Conservation (phyloP, 495 filamentous ascomycete genomes). For the Penicillium ochrochloron region DNA sequence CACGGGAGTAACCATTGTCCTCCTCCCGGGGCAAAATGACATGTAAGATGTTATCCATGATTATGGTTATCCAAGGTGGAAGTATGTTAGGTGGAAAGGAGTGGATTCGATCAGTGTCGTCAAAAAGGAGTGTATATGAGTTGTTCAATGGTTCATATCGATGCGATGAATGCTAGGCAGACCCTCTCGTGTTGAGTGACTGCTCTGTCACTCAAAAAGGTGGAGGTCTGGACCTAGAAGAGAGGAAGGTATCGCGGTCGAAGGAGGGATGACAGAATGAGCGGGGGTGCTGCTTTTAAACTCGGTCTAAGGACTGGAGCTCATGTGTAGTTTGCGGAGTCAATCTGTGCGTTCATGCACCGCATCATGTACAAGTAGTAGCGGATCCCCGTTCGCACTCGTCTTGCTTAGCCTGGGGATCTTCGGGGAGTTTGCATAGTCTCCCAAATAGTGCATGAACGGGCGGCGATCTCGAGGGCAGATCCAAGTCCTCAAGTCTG, state of each 20-base stretch:
- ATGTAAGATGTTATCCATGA: constrained; percentile 29
- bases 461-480: constrained; percentile 17
- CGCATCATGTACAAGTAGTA: neutral
- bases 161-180: neutral
- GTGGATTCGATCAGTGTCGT: constrained; percentile 4
- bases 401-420: constrained; percentile 1
- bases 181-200: neutral
- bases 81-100: constrained; percentile 13
- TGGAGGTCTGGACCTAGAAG: neutral
- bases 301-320: neutral
- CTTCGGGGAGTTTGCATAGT: constrained; percentile 26
- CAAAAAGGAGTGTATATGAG: constrained; percentile 8
- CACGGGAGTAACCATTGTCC: constrained; percentile 31
- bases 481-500: neutral
- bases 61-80: neutral
- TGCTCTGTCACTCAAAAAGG: neutral
- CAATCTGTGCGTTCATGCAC: constrained; percentile 22
- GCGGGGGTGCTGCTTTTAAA: constrained; percentile 14
- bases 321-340: constrained; percentile 18
- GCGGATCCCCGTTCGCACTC: constrained; percentile 11
- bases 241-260: neutral
- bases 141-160: neutral
- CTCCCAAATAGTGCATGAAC: constrained; percentile 26
- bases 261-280: constrained; percentile 2
- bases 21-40: constrained; percentile 26